Evolutionary conservation across 1,284 basidiomycete genomes (phyloP).

Genomic region (Boletus albobrunnescens): DNA sequence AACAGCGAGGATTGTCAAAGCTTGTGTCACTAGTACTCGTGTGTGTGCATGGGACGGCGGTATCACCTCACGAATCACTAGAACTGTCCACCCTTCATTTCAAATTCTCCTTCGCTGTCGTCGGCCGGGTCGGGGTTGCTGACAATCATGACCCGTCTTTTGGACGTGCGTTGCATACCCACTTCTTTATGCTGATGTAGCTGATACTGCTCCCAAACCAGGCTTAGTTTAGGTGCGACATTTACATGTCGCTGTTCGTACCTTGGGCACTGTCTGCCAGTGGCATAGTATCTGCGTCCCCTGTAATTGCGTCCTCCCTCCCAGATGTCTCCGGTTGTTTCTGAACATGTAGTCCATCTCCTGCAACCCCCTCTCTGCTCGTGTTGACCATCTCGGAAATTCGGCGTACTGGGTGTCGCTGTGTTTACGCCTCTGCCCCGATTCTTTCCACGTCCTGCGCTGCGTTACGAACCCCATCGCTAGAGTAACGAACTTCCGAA

Average conservation of each 20-base stretch:
- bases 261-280: conserved; percentile 19
- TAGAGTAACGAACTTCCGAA: conserved; percentile 24
- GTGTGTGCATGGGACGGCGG: conserved; percentile 1
- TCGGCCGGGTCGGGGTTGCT: conserved; percentile 30
- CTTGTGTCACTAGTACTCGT: not conserved
- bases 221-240: conserved; percentile 9
- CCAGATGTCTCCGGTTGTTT: conserved; percentile 11
- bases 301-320: conserved; percentile 8
- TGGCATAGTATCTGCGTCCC: conserved; percentile 2
- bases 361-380: conserved; percentile 25
- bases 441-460: conserved; percentile 20
- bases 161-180: conserved; percentile 17
- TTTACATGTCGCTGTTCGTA: conserved; percentile 6
- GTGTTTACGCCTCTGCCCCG: conserved; percentile 5
- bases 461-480: conserved; percentile 24
- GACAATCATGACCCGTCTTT: conserved; percentile 28
- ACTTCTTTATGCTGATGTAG: conserved; percentile 12
- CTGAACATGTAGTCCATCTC: conserved; percentile 27
- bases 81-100: conserved; percentile 16
- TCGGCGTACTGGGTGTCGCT: conserved; percentile 18
- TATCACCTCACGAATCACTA: conserved; percentile 5
- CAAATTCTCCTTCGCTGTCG: conserved; percentile 27
- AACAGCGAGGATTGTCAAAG: not conserved
- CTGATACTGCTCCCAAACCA: conserved; percentile 12
- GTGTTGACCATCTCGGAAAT: conserved; percentile 27